Base-by-base conservation (phyloP, 2,329 filamentous ascomycete species). In the Hirsutella minnesotensis region DNA sequence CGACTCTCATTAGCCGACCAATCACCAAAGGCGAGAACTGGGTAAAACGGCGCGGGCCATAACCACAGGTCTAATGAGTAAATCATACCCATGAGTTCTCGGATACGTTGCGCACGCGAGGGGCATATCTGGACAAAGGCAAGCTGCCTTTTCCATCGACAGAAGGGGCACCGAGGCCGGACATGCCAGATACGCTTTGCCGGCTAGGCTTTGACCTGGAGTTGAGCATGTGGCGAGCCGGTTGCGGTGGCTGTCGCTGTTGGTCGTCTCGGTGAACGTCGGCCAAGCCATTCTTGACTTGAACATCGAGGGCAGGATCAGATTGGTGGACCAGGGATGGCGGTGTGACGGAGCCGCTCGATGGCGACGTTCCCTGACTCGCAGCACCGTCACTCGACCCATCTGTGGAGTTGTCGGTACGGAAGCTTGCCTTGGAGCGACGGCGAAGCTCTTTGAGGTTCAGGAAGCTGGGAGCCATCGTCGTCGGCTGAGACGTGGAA, bases 71-170 rank as follows among this genome's bases (percentile, higher is more conserved):
- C 5, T 36, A 18, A 10, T 19, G 2, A 24, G 1, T 13, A 20
- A 47, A 39, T 68, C 80, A 54, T 75, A 94, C 88, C 84, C 87
- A 94, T 45, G 86, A 81, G 51, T 83, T 85, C 50, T 95, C 86
- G 9, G 77, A 70, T 33, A 95, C 70, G 29, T 89, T 95, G 36
- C 81, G 67, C 33, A 95, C 77, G 52, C 79, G 78, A 20, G 90
- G 89, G 24, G 87, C 84, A 63, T 86, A 90, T 36, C 82, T 79
- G 42, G 88, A 95, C 16, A 80, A 74, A 8, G 82, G 77, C 47
- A 75, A 64, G 48, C 67, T 72, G 43, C 65, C 69, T 56, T 73
- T 75, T 46, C 74, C 73, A 51, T 69, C 72, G 22, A 68, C 59
- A 20, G 69, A 63, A 21, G 75, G 72, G 20, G 75, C 69, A 16